These are phyloP conservation scores for Sporothrix euskadiensis DNA, from an alignment of 2,329 filamentous ascomycete genomes.

Conservation along the genomic window DNA sequence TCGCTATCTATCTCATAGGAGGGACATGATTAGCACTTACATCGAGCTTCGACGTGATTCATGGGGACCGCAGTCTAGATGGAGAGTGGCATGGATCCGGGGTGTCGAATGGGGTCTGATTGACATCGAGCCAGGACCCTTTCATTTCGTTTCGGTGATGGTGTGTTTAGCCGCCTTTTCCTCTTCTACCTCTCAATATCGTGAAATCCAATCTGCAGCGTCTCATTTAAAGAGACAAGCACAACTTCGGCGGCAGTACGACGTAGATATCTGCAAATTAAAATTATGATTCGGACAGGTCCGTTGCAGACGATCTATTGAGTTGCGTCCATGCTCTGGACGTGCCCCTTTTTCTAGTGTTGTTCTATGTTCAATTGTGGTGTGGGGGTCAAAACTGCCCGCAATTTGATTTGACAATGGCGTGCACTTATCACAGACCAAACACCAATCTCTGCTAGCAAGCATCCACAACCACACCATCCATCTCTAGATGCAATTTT, in stretches of 20 bases:
- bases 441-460: background rate
- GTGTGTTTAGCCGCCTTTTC: background rate
- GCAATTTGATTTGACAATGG: slow-evolving; percentile 25
- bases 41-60: background rate
- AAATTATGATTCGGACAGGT: background rate
- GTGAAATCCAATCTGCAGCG: background rate
- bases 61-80: background rate
- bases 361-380: background rate
- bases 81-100: background rate
- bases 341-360: background rate
- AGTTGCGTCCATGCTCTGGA: background rate
- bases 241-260: background rate
- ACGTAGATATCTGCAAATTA: background rate
- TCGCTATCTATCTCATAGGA: background rate
- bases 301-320: background rate
- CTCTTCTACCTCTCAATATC: background rate
- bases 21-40: background rate
- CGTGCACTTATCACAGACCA: slow-evolving; percentile 6
- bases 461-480: background rate
- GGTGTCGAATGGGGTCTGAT: background rate
- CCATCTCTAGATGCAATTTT: background rate
- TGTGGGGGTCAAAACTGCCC: slow-evolving; percentile 25
- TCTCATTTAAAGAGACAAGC: background rate
- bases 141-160: background rate
- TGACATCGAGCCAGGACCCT: background rate